A percentile compares a stretch with the other conserved stretches of the same genome.
Conservation (phyloP, 75 land plant genomes). For the Azolla pinnata region DNA sequence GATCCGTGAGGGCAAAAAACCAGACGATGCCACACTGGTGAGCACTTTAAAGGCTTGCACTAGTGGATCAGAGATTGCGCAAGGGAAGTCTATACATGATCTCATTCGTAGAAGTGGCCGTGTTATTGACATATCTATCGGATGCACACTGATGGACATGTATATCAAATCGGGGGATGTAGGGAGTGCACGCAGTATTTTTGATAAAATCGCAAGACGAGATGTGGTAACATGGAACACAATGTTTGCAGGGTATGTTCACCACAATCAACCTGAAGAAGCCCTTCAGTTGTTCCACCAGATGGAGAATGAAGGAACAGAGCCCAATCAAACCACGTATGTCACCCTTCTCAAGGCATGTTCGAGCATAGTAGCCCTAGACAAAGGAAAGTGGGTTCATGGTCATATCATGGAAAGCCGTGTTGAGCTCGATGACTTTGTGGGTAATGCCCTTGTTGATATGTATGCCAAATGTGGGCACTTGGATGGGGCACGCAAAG, state of each 20-base stretch:
- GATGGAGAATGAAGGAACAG: not conserved
- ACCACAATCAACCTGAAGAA: not conserved
- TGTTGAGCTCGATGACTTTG: constrained; percentile 10
- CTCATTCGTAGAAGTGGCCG: constrained; percentile 5
- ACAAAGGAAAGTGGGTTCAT: constrained; percentile 15
- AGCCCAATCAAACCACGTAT: constrained; percentile 1
- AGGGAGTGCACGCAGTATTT: constrained; percentile 17
- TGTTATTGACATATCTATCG: constrained; percentile 7
- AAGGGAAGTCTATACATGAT: constrained; percentile 11
- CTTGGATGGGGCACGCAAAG: constrained; percentile 15
- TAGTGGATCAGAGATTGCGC: constrained; percentile 4
- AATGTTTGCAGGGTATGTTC: constrained; percentile 12
- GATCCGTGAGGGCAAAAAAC: not conserved
- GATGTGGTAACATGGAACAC: constrained; percentile 16
- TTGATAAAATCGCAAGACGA: constrained; percentile 1
- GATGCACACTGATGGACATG: constrained; percentile 17
- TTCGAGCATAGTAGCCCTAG: constrained; percentile 8
- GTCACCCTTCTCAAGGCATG: constrained; percentile 7
- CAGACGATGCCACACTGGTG: constrained; percentile 1
- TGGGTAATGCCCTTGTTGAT: constrained; percentile 26
- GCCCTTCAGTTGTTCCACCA: constrained; percentile 19
- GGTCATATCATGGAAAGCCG: constrained; percentile 1
- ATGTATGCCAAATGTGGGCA: constrained; percentile 20
- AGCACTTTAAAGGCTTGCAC: constrained; percentile 17
- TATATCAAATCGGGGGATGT: constrained; percentile 21